Base-by-base conservation (phyloP, 352 stramenopile genomes). In the Globisporangium nodosum region DNA sequence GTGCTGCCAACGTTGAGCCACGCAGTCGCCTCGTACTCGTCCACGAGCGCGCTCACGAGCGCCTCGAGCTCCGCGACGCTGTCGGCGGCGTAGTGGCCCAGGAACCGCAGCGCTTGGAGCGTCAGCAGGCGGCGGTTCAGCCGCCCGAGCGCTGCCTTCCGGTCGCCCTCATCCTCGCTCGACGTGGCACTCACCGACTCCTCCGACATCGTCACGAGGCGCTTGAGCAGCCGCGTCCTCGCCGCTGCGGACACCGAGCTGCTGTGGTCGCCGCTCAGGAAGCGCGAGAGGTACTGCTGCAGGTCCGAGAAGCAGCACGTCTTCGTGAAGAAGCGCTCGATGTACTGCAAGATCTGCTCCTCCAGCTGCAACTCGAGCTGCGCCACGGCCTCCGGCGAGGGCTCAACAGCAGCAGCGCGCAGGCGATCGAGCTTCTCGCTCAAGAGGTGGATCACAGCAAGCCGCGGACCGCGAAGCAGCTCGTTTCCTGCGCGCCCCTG, bases 231-330 rank as follows among this genome's bases (percentile, higher is more conserved):
- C 3, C 67, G 75, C 2, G 51, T 35, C 51, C 82, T 85, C 2
- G 69, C 66, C 3, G 62, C 43, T 12, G 47, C 18, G 4, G 76
- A 88, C 8, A 84, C 66, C 4, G 65, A 49, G 1, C 15, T 40
- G 5, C 49, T 24, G 54, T 21, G 31, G 31, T 21, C 11, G 12
- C 5, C 50, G 7, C 65, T 61, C 5, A 77, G 62, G n/a, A 86
- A 84, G 1, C 81, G 50, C 47, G 58, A 58, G 4, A 90, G 65
- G 47, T 89, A 94, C 60, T 90, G 81, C 68, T 92, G 85, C 35
- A 95, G 67, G 56, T 95, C 85, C 53, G 81, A 81, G 63, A 95
- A 93, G 60, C 85, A 95, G 75, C 83, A 93, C 49, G 78, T 79
- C 66, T 95, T 95, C 12, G 69, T 79, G 56, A 78, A 78, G 67